These are phyloP conservation scores for Chrysoporthe puriensis DNA, from an alignment of 2,329 filamentous ascomycete genomes.

Conservation along the genomic window DNA sequence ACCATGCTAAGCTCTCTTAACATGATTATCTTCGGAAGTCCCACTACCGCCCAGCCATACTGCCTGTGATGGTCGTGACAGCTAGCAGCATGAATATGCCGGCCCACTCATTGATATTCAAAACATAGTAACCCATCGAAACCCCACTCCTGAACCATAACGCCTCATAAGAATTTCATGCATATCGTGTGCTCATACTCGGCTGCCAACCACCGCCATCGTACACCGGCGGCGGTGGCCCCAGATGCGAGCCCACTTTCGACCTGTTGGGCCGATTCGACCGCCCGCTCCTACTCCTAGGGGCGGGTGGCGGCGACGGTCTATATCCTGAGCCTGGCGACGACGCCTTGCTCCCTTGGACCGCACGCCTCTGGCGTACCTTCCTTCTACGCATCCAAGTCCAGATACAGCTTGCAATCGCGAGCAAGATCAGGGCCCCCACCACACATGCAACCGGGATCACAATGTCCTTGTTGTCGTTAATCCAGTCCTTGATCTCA, in stretches of 20 bases:
- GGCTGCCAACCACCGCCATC: constrained; percentile 12
- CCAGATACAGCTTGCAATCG: constrained; percentile 67
- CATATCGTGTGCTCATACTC: constrained; percentile 18
- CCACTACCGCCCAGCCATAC: neutral
- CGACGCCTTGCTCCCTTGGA: constrained; percentile 3
- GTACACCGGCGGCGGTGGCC: constrained; percentile 31
- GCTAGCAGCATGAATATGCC: neutral
- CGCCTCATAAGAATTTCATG: constrained; percentile 6
- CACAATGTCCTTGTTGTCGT: constrained; percentile 75
- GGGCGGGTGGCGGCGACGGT: constrained; percentile 22
- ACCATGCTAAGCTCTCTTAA: neutral
- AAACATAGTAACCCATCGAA: neutral
- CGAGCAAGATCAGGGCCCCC: constrained; percentile 72
- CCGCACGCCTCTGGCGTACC: neutral
- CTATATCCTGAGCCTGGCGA: constrained; percentile 12
- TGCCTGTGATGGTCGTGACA: neutral
- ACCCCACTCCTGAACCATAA: neutral
- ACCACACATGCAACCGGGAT: constrained; percentile 77
- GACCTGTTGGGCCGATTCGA: neutral
- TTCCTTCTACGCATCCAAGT: constrained; percentile 18
- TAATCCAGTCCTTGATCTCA: constrained; percentile 77
- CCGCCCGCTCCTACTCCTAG: constrained; percentile 16
- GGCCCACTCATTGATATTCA: neutral
- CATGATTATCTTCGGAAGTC: neutral
- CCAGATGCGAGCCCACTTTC: neutral